Percentiles rank a stretch among this genome's conserved stretches.
Evolutionary conservation across 225 moss, liverwort and hornwort species (phyloP).

Genomic region (Physcomitrium patens): DNA sequence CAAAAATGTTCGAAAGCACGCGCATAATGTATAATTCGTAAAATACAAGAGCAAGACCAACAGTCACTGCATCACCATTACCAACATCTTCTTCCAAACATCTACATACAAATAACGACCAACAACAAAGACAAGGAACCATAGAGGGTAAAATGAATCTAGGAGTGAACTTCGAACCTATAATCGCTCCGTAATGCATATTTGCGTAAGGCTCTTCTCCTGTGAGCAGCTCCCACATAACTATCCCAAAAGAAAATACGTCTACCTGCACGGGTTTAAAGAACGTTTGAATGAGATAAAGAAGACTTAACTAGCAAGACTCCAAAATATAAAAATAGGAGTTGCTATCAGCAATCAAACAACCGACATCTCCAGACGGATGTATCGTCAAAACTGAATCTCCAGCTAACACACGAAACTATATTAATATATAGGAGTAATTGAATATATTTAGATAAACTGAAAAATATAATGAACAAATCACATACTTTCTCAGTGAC

Average conservation of each 20-base stretch:
- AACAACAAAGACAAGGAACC: neutral
- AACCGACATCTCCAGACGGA: slow-evolving; percentile 5
- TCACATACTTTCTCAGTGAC: slow-evolving; percentile 88
- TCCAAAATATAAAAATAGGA: neutral
- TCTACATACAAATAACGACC: neutral
- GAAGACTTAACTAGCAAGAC: neutral
- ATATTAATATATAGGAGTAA: neutral
- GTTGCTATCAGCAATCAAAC: neutral
- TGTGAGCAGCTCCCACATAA: slow-evolving; percentile 99
- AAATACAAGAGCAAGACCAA: neutral
- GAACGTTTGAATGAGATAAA: neutral
- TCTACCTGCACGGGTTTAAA: slow-evolving; percentile 70
- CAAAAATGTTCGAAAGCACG: neutral
- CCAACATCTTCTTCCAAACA: slow-evolving; percentile 6
- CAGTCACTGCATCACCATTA: neutral
- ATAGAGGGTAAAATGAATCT: neutral
- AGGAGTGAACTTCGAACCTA: slow-evolving; percentile 53
- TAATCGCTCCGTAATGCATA: slow-evolving; percentile 99
- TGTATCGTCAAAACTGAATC: slow-evolving; percentile 8
- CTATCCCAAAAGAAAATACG: slow-evolving; percentile 93
- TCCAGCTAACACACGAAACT: neutral
- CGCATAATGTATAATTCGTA: neutral
- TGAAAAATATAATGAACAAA: neutral
- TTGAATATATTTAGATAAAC: neutral
- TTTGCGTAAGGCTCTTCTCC: slow-evolving; percentile 97